Conservation (phyloP, 306 rosid species). For the Trifolium pratense region DNA sequence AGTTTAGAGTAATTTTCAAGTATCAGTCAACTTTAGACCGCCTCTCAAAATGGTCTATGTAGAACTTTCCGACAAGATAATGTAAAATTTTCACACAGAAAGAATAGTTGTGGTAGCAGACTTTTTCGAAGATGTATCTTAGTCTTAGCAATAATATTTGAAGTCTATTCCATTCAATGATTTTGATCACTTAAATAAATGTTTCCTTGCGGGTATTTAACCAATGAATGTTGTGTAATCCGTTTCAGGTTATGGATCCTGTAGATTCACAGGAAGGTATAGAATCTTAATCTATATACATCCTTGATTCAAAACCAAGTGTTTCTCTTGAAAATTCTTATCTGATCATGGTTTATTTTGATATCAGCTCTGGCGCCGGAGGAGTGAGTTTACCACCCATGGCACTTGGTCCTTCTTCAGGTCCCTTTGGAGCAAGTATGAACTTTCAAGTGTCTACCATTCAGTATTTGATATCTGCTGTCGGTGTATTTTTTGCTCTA, state of each 20-base stretch:
- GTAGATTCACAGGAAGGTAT: slow-evolving; percentile 87
- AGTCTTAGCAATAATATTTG: background rate
- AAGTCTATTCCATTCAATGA: slow-evolving; percentile 3
- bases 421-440: slow-evolving; percentile 55
- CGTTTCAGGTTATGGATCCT: slow-evolving; percentile 83
- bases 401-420: slow-evolving; percentile 68
- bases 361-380: slow-evolving; percentile 61
- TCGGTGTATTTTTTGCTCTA: slow-evolving; percentile 47
- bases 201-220: slow-evolving; percentile 31
- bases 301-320: background rate
- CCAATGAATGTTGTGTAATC: slow-evolving; percentile 18
- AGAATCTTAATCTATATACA: slow-evolving; percentile 36
- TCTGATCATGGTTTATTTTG: slow-evolving; percentile 43
- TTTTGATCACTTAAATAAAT: slow-evolving; percentile 1
- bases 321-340: background rate
- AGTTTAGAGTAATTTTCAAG: background rate
- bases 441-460: slow-evolving; percentile 52
- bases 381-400: slow-evolving; percentile 54
- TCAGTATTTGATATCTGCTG: slow-evolving; percentile 54
- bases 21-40: background rate
- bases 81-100: background rate
- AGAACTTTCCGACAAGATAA: background rate
- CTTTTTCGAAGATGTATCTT: background rate
- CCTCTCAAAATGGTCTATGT: background rate
- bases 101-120: background rate